Evolutionary conservation across 2,329 filamentous ascomycete genomes (phyloP), one percentile per base, ranked within the genome.

Genomic region (Aspergillus oerlinghausenensis): DNA sequence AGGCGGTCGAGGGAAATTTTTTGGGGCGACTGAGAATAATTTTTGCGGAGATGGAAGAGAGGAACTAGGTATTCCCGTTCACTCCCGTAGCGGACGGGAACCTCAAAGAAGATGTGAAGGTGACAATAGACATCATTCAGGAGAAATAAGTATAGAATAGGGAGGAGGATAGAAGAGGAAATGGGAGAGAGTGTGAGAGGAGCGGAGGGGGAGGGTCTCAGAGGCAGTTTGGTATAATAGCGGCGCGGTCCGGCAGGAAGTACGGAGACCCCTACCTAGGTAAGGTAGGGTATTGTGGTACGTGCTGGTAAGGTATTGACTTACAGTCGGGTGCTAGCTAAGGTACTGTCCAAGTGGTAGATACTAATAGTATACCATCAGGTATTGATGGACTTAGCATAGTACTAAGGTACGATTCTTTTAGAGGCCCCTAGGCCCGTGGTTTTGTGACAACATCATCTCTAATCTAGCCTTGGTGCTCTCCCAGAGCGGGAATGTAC

Each of bases 61-160:
- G 52, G 52, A 58, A 66, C 66, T 71, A 74, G 65, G 69, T 75
- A 61, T 72, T 67, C 69, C 70, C 71, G 68, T 75, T 78, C 73
- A 78, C 72, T 73, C 74, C 76, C 75, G 73, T 68, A 64, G 66
- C 63, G 69, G 72, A 75, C 73, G 74, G 74, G 73, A 70, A 69
- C 68, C 66, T 68, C 58, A 63, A 68, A 60, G 63, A 65, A 65
- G 66, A 65, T 51, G 57, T 63, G 63, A 62, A 60, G 63, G 63
- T 70, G 59, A 52, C 64, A 68, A 65, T 56, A 70, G 70, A 70
- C 74, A 77, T 76, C 64, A 60, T 74, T 65, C 52, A 58, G 59
- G 58, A 57, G 60, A 51, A 63, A 26, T 47, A 54, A 64, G 53
- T 52, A 63, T 54, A 62, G 60, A 64, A 65, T 47, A 47, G 43